Evolutionary conservation across 108 stramenopile species (phyloP).

Genomic region (Parmales sp.): DNA sequence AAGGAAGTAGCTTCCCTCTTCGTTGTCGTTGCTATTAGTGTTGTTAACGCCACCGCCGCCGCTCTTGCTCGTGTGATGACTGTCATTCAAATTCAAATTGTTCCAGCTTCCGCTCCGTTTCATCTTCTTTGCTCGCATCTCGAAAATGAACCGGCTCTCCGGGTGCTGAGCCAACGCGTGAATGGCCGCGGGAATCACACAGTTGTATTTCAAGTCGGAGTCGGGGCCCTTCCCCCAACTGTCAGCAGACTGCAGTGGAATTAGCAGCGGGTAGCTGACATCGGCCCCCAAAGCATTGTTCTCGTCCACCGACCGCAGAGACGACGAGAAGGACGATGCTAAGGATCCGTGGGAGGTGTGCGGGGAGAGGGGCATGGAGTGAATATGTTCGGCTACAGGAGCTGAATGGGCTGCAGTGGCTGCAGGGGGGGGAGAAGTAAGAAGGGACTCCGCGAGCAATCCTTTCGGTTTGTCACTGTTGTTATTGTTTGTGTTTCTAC

Average conservation of each 20-base stretch:
- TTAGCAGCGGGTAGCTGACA: not conserved
- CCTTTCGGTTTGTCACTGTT: too few species aligned
- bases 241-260: not conserved
- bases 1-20: not conserved
- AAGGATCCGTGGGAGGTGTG: not conserved
- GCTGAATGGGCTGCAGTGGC: too few species aligned
- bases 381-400: not conserved
- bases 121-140: not conserved
- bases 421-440: not conserved
- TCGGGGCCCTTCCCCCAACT: not conserved
- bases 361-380: not conserved
- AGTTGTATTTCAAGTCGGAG: not conserved
- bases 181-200: not conserved
- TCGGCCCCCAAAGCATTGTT: not conserved
- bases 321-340: not conserved
- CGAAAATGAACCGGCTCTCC: not conserved
- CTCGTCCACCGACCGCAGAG: slow-evolving; percentile 4
- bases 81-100: not conserved
- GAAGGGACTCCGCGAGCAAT: too few species aligned
- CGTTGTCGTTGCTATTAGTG: not conserved
- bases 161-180: not conserved
- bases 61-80: not conserved
- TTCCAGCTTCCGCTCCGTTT: not conserved
- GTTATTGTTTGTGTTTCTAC: not conserved
- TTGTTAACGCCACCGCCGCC: too few species aligned